Base-by-base conservation (phyloP, 306 rosid species). In the Mucuna pruriens region DNA sequence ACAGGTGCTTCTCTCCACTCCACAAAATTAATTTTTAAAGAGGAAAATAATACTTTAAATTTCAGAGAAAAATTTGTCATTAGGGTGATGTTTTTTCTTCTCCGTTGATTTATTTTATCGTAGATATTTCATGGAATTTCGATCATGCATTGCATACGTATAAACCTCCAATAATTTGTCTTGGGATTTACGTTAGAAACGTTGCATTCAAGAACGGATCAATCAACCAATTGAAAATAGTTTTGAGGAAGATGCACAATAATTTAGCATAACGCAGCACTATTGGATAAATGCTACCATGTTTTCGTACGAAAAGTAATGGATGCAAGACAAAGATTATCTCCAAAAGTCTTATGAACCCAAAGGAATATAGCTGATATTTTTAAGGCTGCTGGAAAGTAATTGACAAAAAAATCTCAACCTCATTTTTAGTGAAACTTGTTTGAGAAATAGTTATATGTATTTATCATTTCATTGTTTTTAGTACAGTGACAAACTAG, bases 211-310 rank as follows among this genome's bases (percentile, higher is more conserved):
- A 9, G 1, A 8, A 17, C 8, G 29, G 57, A 40, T 22, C 23
- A 57, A 57, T 42, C 46, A 29, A 40, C 39, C 3, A 51, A 62
- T 66, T 20, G 15, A 55, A 73, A 72, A 6, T 45, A 22, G 46
- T 29, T 29, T 67, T 46, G 46, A 67, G 22, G 76, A 45, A 51
- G 26, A 79, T 44, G 58, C 15, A 17, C 48, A 74, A 62, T 36
- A 45, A 10, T 72, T 36, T 46, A 44, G 19, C 58, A 45, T 62
- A 31, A 12, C 12, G 54, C 39, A 42, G 71, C 29, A 15, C 64
- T 5, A 19, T 19, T 38, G 46, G 16, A 58, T 4, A 75, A 23
- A 15, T 64, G 48, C 0, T 2, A 55, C 6, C 16, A 39, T 6
- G 17, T 42, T 79, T 29, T 54, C 12, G 42, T 44, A 39, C 9